Base-by-base conservation (phyloP, 2,329 filamentous ascomycete genomes). In the Alternaria sp. region DNA sequence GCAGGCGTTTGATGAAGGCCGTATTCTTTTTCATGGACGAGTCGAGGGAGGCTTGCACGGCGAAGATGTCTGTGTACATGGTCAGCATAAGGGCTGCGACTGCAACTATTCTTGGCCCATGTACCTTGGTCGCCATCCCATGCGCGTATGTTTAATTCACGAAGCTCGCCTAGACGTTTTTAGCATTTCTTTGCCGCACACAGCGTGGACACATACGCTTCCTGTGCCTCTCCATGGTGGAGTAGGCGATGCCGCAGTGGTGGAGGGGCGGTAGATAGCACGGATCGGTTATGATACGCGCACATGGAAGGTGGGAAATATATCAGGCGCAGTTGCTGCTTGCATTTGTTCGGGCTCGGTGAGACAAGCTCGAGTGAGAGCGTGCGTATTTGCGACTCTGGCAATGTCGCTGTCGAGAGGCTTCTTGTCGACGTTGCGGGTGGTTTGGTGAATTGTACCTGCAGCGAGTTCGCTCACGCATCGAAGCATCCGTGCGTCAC, bases 1-100 rank as follows among this genome's bases (percentile, higher is more conserved):
- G 92, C 57, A 98, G 85, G 74, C 94, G 92, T 81, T 97, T 97
- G 76, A 98, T 98, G 79, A 98, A 97, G 67, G 94, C 93, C 4
- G 94, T 98, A 74, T 98, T 98, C 84, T 97, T 98, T 83, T 97
- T 97, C 79, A 98, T 85, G 52, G 94, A 95, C 53, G 94, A 97
- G 80, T 98, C 94, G 74, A 98, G 89, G 30, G 91, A 91, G 75
- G 87, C 86, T 78, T 88, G 89, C 69, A 95, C 89, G 54, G 87
- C 81, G 74, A 96, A 93, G 64, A 96, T 82, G 83, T 92, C 93
- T 96, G 68, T 34, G 46, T 47, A 24, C 63, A 68, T 70, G 56
- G 52, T 76, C 48, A 73, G 62, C 58, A 57, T 16, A 48, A 18
- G 51, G 48, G 52, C 54, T 30, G 38, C 53, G 34, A 57, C 58